phyloP scores from a whole-genome alignment of 2,329 filamentous ascomycete genomes.

The Aspergillus calidoustus region DNA sequence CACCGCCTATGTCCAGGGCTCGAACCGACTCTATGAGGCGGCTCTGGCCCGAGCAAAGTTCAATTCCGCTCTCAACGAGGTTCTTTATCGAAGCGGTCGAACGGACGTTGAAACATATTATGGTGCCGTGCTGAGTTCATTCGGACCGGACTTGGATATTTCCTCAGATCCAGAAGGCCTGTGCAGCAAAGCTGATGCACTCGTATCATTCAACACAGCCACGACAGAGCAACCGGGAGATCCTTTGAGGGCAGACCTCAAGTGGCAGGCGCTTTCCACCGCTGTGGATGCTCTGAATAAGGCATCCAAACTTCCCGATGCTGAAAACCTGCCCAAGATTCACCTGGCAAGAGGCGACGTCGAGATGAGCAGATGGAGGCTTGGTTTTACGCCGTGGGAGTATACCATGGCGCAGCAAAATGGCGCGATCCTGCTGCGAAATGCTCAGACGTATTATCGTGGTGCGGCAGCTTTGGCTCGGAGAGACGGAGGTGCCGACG shows the following conservation, averaged over 20 bases:
- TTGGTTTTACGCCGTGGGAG: slow-evolving; percentile 52
- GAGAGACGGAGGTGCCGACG: slow-evolving; percentile 48
- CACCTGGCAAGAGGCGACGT: slow-evolving; percentile 60
- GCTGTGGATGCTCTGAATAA: slow-evolving; percentile 56
- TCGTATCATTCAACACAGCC: slow-evolving; percentile 59
- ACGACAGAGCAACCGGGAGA: slow-evolving; percentile 42
- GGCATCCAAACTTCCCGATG: slow-evolving; percentile 56
- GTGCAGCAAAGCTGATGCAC: slow-evolving; percentile 61
- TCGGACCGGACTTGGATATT: slow-evolving; percentile 45
- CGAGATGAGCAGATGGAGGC: slow-evolving; percentile 58
- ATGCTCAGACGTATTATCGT: slow-evolving; percentile 63
- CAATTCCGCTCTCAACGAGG: slow-evolving; percentile 59
- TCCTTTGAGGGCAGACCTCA: slow-evolving; percentile 36
- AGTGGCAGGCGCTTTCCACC: slow-evolving; percentile 60
- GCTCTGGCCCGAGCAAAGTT: slow-evolving; percentile 62
- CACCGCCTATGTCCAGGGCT: slow-evolving; percentile 54
- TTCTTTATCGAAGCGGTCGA: slow-evolving; percentile 57
- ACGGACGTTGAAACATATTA: slow-evolving; percentile 60
- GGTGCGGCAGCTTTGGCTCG: slow-evolving; percentile 53
- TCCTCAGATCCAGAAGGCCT: slow-evolving; percentile 54
- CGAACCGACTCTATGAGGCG: slow-evolving; percentile 55
- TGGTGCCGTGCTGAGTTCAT: slow-evolving; percentile 47
- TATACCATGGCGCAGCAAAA: slow-evolving; percentile 51
- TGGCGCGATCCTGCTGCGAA: slow-evolving; percentile 54
- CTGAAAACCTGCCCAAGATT: slow-evolving; percentile 57